Evolutionary conservation across 2,329 filamentous ascomycete species (phyloP).

Genomic region (Cladorrhinum sp.): DNA sequence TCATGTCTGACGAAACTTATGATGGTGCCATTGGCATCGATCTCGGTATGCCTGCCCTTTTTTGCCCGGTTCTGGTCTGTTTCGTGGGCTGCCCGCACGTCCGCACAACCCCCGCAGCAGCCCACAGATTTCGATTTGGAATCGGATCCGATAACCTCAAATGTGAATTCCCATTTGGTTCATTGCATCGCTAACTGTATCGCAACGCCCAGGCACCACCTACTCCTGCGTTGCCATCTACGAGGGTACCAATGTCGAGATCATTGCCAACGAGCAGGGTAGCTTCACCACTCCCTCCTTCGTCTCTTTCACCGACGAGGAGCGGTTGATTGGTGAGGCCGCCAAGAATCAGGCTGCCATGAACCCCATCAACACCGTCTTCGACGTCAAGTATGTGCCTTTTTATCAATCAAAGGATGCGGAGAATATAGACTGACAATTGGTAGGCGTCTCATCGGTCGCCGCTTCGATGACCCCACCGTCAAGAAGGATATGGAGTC

Average conservation of each 20-base stretch:
- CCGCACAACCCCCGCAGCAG: conserved; percentile 7
- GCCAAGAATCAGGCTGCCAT: conserved; percentile 99
- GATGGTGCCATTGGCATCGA: conserved; percentile 99
- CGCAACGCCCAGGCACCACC: conserved; percentile 71
- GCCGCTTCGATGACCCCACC: conserved; percentile 88
- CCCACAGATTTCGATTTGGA: conserved; percentile 8
- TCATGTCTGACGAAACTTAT: conserved; percentile 97
- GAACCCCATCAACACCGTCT: conserved; percentile 98
- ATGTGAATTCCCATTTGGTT: not conserved
- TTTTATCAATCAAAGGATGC: not conserved
- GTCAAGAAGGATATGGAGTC: conserved; percentile 99
- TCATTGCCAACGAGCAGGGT: conserved; percentile 99
- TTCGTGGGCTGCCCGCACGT: conserved; percentile 18
- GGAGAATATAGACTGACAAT: conserved; percentile 8
- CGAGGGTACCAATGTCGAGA: conserved; percentile 99
- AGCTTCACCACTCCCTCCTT: conserved; percentile 98
- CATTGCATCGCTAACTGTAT: not conserved
- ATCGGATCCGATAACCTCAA: not conserved
- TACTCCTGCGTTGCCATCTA: conserved; percentile 99
- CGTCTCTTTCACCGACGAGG: conserved; percentile 97
- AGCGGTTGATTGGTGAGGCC: conserved; percentile 98
- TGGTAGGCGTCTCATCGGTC: conserved; percentile 88
- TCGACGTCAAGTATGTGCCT: conserved; percentile 91
- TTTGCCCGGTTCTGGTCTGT: conserved; percentile 9
- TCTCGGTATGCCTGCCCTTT: conserved; percentile 68